Evolutionary conservation across 345 rosid genomes (phyloP).

Genomic region (Euphorbia tirucalli): DNA sequence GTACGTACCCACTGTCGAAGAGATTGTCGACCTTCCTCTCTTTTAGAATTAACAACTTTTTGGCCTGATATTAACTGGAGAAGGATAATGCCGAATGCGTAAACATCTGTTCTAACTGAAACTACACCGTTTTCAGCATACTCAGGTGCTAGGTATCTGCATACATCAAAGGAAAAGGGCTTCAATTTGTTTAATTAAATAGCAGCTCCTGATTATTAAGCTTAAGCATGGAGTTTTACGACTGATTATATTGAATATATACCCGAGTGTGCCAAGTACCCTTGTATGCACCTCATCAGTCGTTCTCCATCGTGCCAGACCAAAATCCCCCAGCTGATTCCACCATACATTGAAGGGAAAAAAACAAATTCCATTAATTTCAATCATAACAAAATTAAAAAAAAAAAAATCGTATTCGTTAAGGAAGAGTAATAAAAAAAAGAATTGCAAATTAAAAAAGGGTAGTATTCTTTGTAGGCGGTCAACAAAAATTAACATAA

Average conservation of each 20-base stretch:
- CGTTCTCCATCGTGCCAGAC: constrained; percentile 64
- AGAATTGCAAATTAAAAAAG: too few species aligned
- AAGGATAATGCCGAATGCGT: constrained; percentile 56
- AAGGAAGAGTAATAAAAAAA: too few species aligned
- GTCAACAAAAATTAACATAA: too few species aligned
- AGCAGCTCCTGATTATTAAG: too few species aligned
- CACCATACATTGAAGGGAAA: too few species aligned
- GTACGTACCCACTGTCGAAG: constrained; percentile 56
- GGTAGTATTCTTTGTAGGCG: too few species aligned
- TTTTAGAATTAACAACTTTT: constrained; percentile 30
- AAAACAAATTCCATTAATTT: constrained; percentile 12
- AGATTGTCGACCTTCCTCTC: constrained; percentile 34
- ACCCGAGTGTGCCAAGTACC: constrained; percentile 70
- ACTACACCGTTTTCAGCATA: constrained; percentile 58
- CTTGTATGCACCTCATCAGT: constrained; percentile 48
- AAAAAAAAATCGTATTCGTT: too few species aligned
- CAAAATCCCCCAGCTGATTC: constrained; percentile 67
- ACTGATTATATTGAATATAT: too few species aligned
- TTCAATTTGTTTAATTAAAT: too few species aligned
- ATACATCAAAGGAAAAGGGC: too few species aligned
- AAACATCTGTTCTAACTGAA: constrained; percentile 59
- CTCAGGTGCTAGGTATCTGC: constrained; percentile 65
- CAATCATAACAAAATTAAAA: too few species aligned
- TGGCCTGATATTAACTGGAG: constrained; percentile 58
- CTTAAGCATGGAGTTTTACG: too few species aligned